Percentiles rank a stretch among this genome's conserved stretches.
These are phyloP conservation scores for Chondrus crispus DNA, from an alignment of 23 red algal species.

Conservation along the genomic window DNA sequence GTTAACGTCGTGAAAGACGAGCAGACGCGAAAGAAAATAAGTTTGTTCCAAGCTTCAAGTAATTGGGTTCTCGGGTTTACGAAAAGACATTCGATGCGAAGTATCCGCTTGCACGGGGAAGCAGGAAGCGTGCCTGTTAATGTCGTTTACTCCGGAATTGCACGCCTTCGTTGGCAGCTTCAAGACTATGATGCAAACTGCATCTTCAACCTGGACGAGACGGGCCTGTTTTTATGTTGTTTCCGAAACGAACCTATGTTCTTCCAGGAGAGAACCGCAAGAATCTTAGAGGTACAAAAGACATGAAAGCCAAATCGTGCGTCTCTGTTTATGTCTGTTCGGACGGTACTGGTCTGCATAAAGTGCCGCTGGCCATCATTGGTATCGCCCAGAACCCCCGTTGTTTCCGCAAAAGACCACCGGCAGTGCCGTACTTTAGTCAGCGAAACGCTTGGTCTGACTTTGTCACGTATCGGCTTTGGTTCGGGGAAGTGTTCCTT, in stretches of 20 bases:
- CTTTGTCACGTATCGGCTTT: background rate
- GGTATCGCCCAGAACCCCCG: background rate
- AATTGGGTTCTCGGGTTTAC: background rate
- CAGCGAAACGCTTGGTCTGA: slow-evolving; percentile 1
- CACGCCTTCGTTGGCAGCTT: background rate
- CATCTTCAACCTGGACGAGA: slow-evolving; percentile 42
- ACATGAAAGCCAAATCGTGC: background rate
- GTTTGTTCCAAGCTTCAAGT: background rate
- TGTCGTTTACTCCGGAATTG: background rate
- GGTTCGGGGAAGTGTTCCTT: background rate
- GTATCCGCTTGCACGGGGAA: background rate
- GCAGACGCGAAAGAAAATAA: background rate
- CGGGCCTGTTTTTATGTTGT: slow-evolving; percentile 24
- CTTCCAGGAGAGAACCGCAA: background rate
- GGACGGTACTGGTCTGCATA: background rate
- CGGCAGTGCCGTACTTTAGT: background rate
- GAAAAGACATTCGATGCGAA: background rate
- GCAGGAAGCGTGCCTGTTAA: background rate
- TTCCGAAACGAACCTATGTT: background rate
- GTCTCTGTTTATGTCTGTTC: background rate
- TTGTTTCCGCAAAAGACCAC: background rate
- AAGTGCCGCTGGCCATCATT: background rate
- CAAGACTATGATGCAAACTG: slow-evolving; percentile 14
- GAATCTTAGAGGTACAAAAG: background rate
- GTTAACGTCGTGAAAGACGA: background rate